Percentiles rank a stretch among this genome's conserved stretches.
phyloP scores from a whole-genome alignment of 2,329 filamentous ascomycete genomes.

The Scopulariopsis brevicaulis region DNA sequence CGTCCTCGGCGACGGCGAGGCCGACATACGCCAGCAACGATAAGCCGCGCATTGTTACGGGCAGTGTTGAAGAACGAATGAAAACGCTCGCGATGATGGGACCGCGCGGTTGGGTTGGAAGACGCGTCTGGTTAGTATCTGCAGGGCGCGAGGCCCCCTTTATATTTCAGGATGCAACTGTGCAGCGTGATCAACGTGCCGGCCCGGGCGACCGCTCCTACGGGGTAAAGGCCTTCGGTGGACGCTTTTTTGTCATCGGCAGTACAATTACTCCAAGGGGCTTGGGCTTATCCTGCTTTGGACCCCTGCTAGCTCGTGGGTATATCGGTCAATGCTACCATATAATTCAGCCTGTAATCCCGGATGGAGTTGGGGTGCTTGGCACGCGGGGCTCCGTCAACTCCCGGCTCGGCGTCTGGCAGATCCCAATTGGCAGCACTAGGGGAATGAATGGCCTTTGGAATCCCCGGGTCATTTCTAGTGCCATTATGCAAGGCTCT shows the following conservation, averaged over 20 bases:
- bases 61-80: neutral
- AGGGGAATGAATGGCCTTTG: no score
- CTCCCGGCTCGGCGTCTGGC: neutral
- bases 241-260: no score
- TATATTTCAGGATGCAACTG: no score
- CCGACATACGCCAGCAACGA: slow-evolving; percentile 17
- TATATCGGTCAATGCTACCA: neutral
- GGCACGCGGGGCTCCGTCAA: neutral
- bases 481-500: no score
- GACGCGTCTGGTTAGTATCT: neutral
- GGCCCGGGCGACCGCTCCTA: no score
- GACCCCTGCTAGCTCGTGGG: neutral
- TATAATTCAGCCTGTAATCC: neutral
- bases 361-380: neutral
- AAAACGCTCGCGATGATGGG: neutral
- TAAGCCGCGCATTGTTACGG: slow-evolving; percentile 15
- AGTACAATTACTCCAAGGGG: neutral
- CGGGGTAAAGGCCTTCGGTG: no score
- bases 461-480: no score
- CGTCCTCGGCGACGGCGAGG: slow-evolving; percentile 42
- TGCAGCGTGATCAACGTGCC: no score
- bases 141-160: neutral
- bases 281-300: neutral
- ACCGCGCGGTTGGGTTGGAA: neutral
- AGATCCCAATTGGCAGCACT: no score